These are phyloP conservation scores for Lepiota brunneoincarnata DNA, from an alignment of 768 basidiomycete species.

Conservation along the genomic window DNA sequence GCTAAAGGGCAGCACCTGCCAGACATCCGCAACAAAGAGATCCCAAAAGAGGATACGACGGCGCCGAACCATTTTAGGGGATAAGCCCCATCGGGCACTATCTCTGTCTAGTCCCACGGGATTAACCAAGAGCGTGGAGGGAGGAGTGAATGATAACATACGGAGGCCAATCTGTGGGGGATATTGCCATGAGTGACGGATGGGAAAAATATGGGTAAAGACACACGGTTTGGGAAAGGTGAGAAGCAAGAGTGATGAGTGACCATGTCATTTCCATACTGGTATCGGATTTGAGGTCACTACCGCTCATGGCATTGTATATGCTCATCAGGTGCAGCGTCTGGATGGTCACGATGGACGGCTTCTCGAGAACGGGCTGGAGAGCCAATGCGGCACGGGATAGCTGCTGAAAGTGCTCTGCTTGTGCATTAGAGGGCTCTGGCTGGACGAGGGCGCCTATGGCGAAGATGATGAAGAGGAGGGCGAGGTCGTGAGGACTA, in stretches of 20 bases:
- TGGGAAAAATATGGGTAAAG: slow-evolving; percentile 6
- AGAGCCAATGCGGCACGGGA: slow-evolving; percentile 62
- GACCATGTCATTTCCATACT: slow-evolving; percentile 76
- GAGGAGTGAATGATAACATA: slow-evolving; percentile 32
- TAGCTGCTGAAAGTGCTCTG: slow-evolving; percentile 66
- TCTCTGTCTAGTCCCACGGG: slow-evolving; percentile 50
- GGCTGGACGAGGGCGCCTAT: slow-evolving; percentile 47
- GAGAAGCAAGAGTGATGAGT: slow-evolving; percentile 59
- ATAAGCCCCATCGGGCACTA: slow-evolving; percentile 61
- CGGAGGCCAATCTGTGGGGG: slow-evolving; percentile 58
- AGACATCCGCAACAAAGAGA: slow-evolving; percentile 68
- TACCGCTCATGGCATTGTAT: slow-evolving; percentile 69
- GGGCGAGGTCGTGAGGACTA: slow-evolving; percentile 48
- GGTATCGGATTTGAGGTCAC: slow-evolving; percentile 56
- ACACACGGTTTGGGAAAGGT: slow-evolving; percentile 64
- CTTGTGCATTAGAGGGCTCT: slow-evolving; percentile 30
- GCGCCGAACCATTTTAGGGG: slow-evolving; percentile 58
- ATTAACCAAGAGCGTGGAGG: not conserved
- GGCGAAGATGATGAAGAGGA: slow-evolving; percentile 56
- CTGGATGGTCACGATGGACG: slow-evolving; percentile 69
- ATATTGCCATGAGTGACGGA: not conserved
- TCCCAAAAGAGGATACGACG: slow-evolving; percentile 78
- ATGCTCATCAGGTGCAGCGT: slow-evolving; percentile 65
- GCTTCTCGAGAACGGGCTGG: slow-evolving; percentile 69
- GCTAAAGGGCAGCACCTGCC: slow-evolving; percentile 46